Base-by-base conservation (phyloP, 108 stramenopile species). In the Skeletonema potamos region DNA sequence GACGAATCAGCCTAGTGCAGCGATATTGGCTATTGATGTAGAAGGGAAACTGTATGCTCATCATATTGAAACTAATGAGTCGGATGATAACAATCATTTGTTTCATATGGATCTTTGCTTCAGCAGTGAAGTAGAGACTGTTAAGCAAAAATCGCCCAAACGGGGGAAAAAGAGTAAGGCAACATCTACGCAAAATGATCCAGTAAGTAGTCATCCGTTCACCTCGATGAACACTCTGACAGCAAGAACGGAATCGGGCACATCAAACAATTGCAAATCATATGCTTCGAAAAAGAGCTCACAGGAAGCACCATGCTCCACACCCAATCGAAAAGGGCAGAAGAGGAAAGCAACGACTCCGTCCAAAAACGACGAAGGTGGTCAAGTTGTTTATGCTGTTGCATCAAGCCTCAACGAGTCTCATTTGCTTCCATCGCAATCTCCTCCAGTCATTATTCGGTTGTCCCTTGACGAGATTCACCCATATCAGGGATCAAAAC, bases 341-440 rank as follows among this genome's bases (percentile, higher is more conserved):
- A 77, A 78, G 65, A 65, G 77, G 30, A 78, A 78, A 20, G 58
- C 32, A 59, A 5, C 58, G 10, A n/a, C 58, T 29, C 63, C 68
- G 41, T 39, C 58, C 22, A 39, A 62, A 33, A 55, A 10, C 10
- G 26, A 26, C 36, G 30, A 62, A 12, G 37, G n/a, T 30, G 30
- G 39, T 36, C n/a, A 18, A 24, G 26, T 27, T n/a, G 56, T 71
- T 27, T 67, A 78, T 54, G 64, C 71, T n/a, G 65, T 78, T 78
- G 77, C 77, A 37, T 66, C 77, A 10, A 70, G 43, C 37, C 58
- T 76, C 43, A 72, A 62, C 34, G 70, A 32, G 15, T 58, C 37
- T 59, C 33, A 20, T 46, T n/a, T 70, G 5, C 57, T 65, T 9
- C 65, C 70, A 61, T 66, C 70, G 17, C 48, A 66, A 72, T 41